These are phyloP conservation scores for Mytilinidion resinicola DNA, from an alignment of 495 filamentous ascomycete species.

Conservation along the genomic window DNA sequence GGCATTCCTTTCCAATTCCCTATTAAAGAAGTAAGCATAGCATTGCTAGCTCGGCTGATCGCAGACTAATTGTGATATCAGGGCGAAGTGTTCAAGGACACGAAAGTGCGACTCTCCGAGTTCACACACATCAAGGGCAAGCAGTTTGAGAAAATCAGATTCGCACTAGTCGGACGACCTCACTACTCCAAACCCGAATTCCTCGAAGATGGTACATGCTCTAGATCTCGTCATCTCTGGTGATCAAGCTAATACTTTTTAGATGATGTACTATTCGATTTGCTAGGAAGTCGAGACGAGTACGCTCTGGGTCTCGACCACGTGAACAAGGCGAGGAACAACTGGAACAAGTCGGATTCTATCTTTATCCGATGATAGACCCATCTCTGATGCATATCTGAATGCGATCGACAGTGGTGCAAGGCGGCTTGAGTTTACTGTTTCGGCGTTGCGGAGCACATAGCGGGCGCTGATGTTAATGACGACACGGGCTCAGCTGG, in stretches of 20 bases:
- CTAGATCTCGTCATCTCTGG: no score
- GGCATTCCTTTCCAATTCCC: constrained; percentile 89
- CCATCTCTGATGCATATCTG: neutral
- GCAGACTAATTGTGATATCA: constrained; percentile 29
- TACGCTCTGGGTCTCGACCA: constrained; percentile 79
- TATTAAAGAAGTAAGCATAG: constrained; percentile 63
- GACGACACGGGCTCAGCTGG: neutral
- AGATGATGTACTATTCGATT: constrained; percentile 76
- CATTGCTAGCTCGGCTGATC: no score
- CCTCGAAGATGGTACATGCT: constrained; percentile 75
- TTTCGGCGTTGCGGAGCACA: constrained; percentile 1
- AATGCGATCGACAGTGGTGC: neutral
- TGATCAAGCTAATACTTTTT: neutral
- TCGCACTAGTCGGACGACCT: constrained; percentile 65
- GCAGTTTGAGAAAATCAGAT: constrained; percentile 97
- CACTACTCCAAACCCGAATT: constrained; percentile 70
- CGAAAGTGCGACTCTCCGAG: constrained; percentile 82
- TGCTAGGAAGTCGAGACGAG: constrained; percentile 64
- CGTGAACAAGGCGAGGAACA: constrained; percentile 60
- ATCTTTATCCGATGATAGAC: constrained; percentile 55
- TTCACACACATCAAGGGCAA: constrained; percentile 94
- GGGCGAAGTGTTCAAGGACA: constrained; percentile 84
- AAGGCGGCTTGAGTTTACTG: neutral
- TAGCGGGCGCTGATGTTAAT: neutral
- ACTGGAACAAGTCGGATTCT: constrained; percentile 55